Percentiles rank a stretch among this genome's conserved stretches.
Evolutionary conservation across 2,329 filamentous ascomycete genomes (phyloP).

Genomic region (Apiospora sp.): DNA sequence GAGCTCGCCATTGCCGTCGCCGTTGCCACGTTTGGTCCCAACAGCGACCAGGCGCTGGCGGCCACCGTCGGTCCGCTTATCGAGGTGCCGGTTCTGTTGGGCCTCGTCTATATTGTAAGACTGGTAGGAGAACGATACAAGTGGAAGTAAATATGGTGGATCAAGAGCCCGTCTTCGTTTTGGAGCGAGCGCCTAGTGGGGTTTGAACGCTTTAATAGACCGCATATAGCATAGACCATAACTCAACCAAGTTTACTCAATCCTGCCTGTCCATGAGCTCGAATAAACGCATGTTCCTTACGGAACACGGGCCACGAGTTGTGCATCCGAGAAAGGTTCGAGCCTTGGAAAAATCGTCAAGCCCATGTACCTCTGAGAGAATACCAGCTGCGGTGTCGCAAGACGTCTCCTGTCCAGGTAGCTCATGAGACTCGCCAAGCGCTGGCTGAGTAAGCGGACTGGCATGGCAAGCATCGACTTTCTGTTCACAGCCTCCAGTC

Average conservation of each 20-base stretch:
- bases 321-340: conserved; percentile 36
- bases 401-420: conserved; percentile 33
- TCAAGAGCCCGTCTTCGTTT: no score
- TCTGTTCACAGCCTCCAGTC: not conserved
- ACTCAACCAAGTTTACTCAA: conserved; percentile 15
- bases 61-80: conserved; percentile 86
- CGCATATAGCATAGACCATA: not conserved
- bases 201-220: no score
- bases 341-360: conserved; percentile 33
- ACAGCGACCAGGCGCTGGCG: conserved; percentile 82
- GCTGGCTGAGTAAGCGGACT: not conserved
- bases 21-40: conserved; percentile 78
- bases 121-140: conserved; percentile 62
- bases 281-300: conserved; percentile 43
- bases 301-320: conserved; percentile 35
- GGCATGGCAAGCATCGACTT: no score
- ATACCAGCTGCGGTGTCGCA: conserved; percentile 41
- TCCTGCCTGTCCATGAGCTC: conserved; percentile 40
- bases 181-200: no score
- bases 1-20: conserved; percentile 91
- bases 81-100: conserved; percentile 83
- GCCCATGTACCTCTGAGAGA: conserved; percentile 37
- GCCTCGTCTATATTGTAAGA: conserved; percentile 77
- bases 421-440: not conserved
- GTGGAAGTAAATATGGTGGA: conserved; percentile 52